phyloP scores from a whole-genome alignment of 495 filamentous ascomycete genomes.

The Mycothermus thermophilus region DNA sequence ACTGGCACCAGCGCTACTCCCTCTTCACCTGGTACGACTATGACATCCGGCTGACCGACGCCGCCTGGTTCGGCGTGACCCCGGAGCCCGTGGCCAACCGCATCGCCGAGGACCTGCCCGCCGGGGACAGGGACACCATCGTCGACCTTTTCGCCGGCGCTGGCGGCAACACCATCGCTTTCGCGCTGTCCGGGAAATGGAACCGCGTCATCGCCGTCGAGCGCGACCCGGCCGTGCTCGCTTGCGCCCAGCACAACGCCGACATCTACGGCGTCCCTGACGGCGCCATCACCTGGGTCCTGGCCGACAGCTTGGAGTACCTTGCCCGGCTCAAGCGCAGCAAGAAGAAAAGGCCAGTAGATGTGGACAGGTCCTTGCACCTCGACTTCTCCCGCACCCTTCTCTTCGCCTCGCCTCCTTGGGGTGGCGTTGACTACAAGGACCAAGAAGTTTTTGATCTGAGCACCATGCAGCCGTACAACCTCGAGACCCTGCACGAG shows the following conservation, averaged over 20 bases:
- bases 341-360: slow-evolving; percentile 1
- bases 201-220: slow-evolving; percentile 77
- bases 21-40: slow-evolving; percentile 74
- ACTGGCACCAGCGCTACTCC: slow-evolving; percentile 73
- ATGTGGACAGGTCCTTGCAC: slow-evolving; percentile 23
- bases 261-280: slow-evolving; percentile 68
- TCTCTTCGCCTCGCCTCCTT: slow-evolving; percentile 85
- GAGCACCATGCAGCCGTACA: slow-evolving; percentile 78
- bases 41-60: slow-evolving; percentile 78
- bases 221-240: slow-evolving; percentile 56
- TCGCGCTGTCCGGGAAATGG: slow-evolving; percentile 66
- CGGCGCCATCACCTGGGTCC: slow-evolving; percentile 64
- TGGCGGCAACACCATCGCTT: slow-evolving; percentile 90
- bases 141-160: slow-evolving; percentile 86
- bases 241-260: slow-evolving; percentile 88
- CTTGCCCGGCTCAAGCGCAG: slow-evolving; percentile 18
- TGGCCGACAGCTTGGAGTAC: slow-evolving; percentile 64
- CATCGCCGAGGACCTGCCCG: slow-evolving; percentile 61
- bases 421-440: slow-evolving; percentile 80
- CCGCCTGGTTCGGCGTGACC: slow-evolving; percentile 93
- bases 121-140: slow-evolving; percentile 37
- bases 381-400: slow-evolving; percentile 32
- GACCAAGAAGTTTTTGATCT: slow-evolving; percentile 71
- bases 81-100: slow-evolving; percentile 81
- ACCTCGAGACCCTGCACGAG: slow-evolving; percentile 44